phyloP scores from a whole-genome alignment of 352 stramenopile genomes.

The Globisporangium echinulatum region DNA sequence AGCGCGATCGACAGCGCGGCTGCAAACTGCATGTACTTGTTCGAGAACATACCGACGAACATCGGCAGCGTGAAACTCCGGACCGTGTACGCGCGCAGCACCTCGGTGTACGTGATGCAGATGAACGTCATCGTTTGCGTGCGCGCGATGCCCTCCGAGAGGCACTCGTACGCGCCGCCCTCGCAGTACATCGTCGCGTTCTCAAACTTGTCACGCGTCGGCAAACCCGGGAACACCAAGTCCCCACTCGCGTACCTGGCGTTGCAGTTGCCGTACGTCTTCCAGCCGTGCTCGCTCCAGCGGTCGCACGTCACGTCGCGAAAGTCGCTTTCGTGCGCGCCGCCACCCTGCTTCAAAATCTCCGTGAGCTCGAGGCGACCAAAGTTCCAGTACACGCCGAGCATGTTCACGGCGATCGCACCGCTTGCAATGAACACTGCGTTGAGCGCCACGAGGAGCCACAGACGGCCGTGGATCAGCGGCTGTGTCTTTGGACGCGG shows the following conservation, averaged over 20 bases:
- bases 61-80: constrained; percentile 64
- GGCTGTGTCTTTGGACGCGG: constrained; percentile 48
- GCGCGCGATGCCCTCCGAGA: constrained; percentile 47
- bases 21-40: constrained; percentile 60
- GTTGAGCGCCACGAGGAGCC: constrained; percentile 50
- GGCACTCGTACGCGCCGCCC: constrained; percentile 56
- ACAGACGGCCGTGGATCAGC: constrained; percentile 55
- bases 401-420: constrained; percentile 35
- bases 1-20: constrained; percentile 34
- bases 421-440: constrained; percentile 44
- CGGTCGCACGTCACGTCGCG: constrained; percentile 45
- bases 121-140: constrained; percentile 77
- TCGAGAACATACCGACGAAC: constrained; percentile 53
- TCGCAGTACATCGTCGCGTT: constrained; percentile 45
- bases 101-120: constrained; percentile 58
- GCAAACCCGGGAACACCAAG: constrained; percentile 43
- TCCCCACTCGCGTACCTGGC: constrained; percentile 29
- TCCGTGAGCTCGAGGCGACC: constrained; percentile 31
- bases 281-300: constrained; percentile 50
- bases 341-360: constrained; percentile 44
- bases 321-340: constrained; percentile 31
- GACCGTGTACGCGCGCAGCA: constrained; percentile 72
- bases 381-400: constrained; percentile 75
- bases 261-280: constrained; percentile 46
- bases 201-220: constrained; percentile 24